phyloP scores from a whole-genome alignment of 2,329 filamentous ascomycete species.

The Purpureocillium takamizusanense region DNA sequence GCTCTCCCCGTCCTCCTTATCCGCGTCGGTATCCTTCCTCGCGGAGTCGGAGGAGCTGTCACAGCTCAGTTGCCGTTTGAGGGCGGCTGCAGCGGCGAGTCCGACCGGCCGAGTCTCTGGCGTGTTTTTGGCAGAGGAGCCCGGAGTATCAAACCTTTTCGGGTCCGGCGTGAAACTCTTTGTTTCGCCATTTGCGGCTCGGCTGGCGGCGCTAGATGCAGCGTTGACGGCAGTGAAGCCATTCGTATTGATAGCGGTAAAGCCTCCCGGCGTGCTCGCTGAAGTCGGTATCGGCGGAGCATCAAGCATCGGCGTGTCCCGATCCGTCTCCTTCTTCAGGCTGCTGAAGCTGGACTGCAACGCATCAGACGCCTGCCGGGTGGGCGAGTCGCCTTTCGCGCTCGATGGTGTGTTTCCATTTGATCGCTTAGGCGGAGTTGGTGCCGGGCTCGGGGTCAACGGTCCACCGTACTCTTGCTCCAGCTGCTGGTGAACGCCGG shows the following conservation, averaged over 20 bases:
- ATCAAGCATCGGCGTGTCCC: conserved; percentile 40
- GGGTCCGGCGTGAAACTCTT: conserved; percentile 54
- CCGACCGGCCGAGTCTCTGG: conserved; percentile 52
- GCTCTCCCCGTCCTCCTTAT: conserved; percentile 52
- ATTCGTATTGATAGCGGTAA: conserved; percentile 49
- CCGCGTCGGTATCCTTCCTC: conserved; percentile 36
- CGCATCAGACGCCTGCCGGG: conserved; percentile 44
- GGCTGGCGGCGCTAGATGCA: conserved; percentile 60
- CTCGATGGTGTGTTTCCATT: conserved; percentile 50
- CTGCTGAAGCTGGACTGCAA: conserved; percentile 40
- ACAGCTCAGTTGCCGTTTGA: conserved; percentile 71
- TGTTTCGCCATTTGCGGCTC: conserved; percentile 30
- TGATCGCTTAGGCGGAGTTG: conserved; percentile 61
- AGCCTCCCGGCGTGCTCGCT: conserved; percentile 44
- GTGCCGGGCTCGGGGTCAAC: conserved; percentile 66
- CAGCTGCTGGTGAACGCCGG: conserved; percentile 90
- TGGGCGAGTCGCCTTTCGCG: conserved; percentile 57
- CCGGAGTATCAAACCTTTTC: conserved; percentile 52
- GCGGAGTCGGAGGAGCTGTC: conserved; percentile 38
- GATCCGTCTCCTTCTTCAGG: conserved; percentile 35
- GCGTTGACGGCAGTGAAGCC: conserved; percentile 69
- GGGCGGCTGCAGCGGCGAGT: conserved; percentile 44
- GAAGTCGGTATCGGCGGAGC: conserved; percentile 24
- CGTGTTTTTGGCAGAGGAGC: conserved; percentile 53
- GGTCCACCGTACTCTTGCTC: conserved; percentile 90